Evolutionary conservation across 208 protist species (phyloP).

Genomic region (Naegleria fowleri): DNA sequence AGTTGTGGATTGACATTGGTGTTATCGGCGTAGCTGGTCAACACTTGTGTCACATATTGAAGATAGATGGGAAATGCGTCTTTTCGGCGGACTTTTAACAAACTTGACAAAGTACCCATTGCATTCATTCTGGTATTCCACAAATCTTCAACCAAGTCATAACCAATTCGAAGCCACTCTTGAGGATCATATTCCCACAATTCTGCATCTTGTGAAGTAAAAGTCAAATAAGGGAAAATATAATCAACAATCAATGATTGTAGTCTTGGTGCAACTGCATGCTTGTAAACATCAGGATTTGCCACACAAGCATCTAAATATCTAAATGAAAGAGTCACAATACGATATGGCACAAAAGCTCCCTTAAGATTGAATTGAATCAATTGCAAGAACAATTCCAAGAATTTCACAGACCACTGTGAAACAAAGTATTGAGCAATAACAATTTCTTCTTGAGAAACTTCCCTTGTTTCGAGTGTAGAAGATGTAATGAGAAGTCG

Average conservation of each 20-base stretch:
- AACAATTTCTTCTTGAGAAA: not conserved
- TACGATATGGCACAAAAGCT: conserved; percentile 28
- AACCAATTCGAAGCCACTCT: conserved; percentile 78
- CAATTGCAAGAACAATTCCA: not conserved
- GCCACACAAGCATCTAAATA: not conserved
- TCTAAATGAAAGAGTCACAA: not conserved
- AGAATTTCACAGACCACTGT: conserved; percentile 23
- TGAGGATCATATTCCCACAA: conserved; percentile 75
- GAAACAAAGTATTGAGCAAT: conserved; percentile 26
- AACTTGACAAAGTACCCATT: conserved; percentile 59
- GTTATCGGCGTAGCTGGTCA: conserved; percentile 43
- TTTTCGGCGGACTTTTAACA: conserved; percentile 55
- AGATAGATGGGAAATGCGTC: conserved; percentile 42
- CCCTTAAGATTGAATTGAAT: conserved; percentile 7
- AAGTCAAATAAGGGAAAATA: conserved; percentile 75
- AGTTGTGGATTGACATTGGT: conserved; percentile 41
- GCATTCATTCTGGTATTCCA: conserved; percentile 68
- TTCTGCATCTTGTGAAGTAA: conserved; percentile 67
- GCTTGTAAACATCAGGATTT: conserved; percentile 23
- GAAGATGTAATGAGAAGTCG: not conserved
- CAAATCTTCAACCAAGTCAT: conserved; percentile 62
- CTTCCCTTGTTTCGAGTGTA: not conserved
- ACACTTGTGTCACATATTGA: conserved; percentile 42
- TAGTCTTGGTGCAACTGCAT: conserved; percentile 34
- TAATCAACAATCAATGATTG: conserved; percentile 63